Evolutionary conservation across 116 monocot genomes (phyloP).

Genomic region (Zostera marina): DNA sequence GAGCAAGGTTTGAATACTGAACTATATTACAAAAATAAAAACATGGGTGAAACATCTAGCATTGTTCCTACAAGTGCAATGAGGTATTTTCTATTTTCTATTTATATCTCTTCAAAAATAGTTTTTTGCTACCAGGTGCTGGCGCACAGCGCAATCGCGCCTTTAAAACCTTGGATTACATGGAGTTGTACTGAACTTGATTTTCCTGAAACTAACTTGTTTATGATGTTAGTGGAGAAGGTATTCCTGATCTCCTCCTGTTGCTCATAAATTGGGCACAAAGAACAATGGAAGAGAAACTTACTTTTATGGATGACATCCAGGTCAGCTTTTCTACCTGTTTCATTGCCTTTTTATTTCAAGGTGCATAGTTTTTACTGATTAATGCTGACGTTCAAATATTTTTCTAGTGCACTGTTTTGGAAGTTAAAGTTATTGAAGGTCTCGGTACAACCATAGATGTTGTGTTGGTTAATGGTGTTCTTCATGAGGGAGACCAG

Average conservation of each 20-base stretch:
- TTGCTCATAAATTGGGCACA: constrained; percentile 85
- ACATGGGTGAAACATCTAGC: constrained; percentile 84
- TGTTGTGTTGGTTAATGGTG: constrained; percentile 85
- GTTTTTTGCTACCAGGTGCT: no score
- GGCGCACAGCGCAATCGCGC: no score
- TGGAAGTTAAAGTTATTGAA: constrained; percentile 95
- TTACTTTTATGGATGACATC: constrained; percentile 77
- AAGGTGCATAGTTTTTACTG: not conserved
- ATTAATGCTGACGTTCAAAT: not conserved
- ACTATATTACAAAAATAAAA: constrained; percentile 86
- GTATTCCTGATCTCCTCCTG: constrained; percentile 82
- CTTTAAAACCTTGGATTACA: no score
- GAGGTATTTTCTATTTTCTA: constrained; percentile 28
- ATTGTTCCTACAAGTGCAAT: constrained; percentile 99
- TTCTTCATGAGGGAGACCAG: constrained; percentile 88
- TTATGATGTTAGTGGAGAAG: constrained; percentile 57
- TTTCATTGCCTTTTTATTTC: not conserved
- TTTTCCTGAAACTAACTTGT: not conserved
- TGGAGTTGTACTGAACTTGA: not conserved
- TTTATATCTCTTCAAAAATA: not conserved
- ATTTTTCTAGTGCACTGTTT: constrained; percentile 60
- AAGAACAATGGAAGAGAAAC: constrained; percentile 89
- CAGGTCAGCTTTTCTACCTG: constrained; percentile 31
- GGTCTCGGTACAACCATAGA: constrained; percentile 89
- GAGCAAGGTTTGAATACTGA: constrained; percentile 89